A percentile compares a stretch with the other conserved stretches of the same genome.
Conservation (phyloP, 208 protist genomes). For the Leishmania guyanensis region DNA sequence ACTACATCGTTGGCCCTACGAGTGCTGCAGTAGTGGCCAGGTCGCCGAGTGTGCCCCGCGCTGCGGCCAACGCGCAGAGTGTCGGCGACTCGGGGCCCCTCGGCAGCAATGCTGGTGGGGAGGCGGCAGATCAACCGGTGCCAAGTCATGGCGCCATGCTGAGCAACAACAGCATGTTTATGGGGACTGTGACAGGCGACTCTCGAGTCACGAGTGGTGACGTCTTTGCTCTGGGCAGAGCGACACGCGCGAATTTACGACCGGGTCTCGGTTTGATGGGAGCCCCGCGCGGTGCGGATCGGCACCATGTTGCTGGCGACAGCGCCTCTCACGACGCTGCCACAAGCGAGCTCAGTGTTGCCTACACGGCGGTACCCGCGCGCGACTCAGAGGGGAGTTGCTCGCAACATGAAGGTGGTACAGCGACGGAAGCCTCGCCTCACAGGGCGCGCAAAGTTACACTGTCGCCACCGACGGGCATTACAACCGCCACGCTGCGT, state of each 20-base stretch:
- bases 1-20: constrained; percentile 19
- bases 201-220: constrained; percentile 5
- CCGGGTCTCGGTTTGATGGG: neutral
- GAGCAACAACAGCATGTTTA: constrained; percentile 8
- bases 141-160: neutral
- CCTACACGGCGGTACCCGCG: neutral
- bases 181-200: neutral
- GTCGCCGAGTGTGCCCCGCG: neutral
- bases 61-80: neutral
- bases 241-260: neutral
- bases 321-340: neutral
- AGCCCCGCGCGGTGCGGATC: neutral
- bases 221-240: constrained; percentile 24
- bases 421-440: neutral
- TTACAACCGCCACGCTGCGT: neutral
- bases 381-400: neutral
- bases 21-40: neutral
- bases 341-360: neutral
- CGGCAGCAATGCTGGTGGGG: neutral
- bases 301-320: neutral
- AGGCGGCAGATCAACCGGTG: neutral
- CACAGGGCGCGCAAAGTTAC: neutral
- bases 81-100: neutral
- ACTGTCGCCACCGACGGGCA: neutral
- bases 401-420: neutral